These are phyloP conservation scores for Pichia kudriavzevii DNA, from an alignment of 1,139 yeast genomes.

Conservation along the genomic window DNA sequence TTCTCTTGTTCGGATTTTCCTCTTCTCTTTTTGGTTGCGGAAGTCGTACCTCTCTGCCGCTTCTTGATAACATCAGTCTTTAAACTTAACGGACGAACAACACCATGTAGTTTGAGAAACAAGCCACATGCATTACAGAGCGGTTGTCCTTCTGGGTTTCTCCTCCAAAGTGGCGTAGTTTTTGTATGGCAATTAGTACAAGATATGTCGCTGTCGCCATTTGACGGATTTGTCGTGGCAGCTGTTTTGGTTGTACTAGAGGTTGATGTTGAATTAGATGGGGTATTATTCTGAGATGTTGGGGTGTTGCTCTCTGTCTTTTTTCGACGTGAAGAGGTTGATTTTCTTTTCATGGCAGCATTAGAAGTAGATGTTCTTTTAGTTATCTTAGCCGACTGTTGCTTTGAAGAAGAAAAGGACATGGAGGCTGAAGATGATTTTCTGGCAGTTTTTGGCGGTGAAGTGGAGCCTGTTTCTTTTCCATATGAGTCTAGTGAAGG, in stretches of 20 bases:
- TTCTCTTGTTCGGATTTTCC: slow-evolving; percentile 8
- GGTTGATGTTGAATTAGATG: slow-evolving; percentile 3
- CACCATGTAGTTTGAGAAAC: slow-evolving; percentile 85
- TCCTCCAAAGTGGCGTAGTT: slow-evolving; percentile 92
- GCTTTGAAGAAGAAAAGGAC: too few species aligned
- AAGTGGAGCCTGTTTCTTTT: neutral
- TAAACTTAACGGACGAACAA: slow-evolving; percentile 81
- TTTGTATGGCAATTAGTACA: slow-evolving; percentile 90
- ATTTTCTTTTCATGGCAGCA: slow-evolving; percentile 2
- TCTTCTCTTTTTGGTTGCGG: slow-evolving; percentile 19
- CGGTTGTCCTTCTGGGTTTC: slow-evolving; percentile 89
- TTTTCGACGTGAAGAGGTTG: slow-evolving; percentile 1
- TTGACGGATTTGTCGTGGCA: slow-evolving; percentile 1
- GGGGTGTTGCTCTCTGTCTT: neutral
- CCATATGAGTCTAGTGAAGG: slow-evolving; percentile 1
- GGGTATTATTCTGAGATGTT: neutral
- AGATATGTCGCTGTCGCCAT: slow-evolving; percentile 17
- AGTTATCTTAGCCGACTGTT: too few species aligned
- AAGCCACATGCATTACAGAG: slow-evolving; percentile 94
- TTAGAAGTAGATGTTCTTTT: neutral
- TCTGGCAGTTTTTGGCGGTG: neutral
- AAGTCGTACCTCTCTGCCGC: slow-evolving; percentile 35
- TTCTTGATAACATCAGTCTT: slow-evolving; percentile 92
- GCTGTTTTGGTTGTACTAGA: neutral
- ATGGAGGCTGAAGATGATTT: too few species aligned